Conservation (phyloP, 2,329 filamentous ascomycete genomes). For the Botrytis elliptica region DNA sequence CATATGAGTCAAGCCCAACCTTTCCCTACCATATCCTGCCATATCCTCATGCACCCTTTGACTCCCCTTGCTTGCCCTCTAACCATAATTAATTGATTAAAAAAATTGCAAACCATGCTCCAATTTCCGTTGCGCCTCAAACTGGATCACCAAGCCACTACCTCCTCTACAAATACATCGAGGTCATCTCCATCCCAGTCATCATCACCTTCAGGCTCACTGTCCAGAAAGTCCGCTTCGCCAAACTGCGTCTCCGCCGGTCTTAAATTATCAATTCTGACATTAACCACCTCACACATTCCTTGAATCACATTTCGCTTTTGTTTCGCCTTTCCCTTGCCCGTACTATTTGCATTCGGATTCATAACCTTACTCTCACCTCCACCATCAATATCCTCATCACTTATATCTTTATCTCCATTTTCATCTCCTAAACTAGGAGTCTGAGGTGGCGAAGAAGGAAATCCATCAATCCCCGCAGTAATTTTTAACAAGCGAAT, state of each 20-base stretch:
- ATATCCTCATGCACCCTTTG: not conserved
- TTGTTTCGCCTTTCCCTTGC: slow-evolving; percentile 26
- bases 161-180: slow-evolving; percentile 4
- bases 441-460: slow-evolving; percentile 25
- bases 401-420: slow-evolving; percentile 23
- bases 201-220: slow-evolving; percentile 55
- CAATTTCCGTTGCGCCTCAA: not conserved
- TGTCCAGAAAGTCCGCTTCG: slow-evolving; percentile 69
- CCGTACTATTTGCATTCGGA: not conserved
- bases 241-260: slow-evolving; percentile 65
- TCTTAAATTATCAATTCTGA: slow-evolving; percentile 75
- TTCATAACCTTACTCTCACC: slow-evolving; percentile 12
- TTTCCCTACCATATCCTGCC: not conserved
- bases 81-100: not conserved
- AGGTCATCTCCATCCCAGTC: slow-evolving; percentile 44
- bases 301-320: slow-evolving; percentile 57
- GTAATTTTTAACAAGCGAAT: slow-evolving; percentile 33
- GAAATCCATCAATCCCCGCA: slow-evolving; percentile 31
- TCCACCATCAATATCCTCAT: slow-evolving; percentile 27
- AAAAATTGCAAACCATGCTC: slow-evolving; percentile 1
- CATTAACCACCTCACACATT: slow-evolving; percentile 66
- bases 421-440: slow-evolving; percentile 2
- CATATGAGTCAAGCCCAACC: not conserved
- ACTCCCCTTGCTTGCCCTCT: not conserved
- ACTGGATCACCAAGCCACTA: slow-evolving; percentile 14